phyloP scores from a whole-genome alignment of 805 yeast genomes.

The Tetrapisispora namnaoensis region DNA sequence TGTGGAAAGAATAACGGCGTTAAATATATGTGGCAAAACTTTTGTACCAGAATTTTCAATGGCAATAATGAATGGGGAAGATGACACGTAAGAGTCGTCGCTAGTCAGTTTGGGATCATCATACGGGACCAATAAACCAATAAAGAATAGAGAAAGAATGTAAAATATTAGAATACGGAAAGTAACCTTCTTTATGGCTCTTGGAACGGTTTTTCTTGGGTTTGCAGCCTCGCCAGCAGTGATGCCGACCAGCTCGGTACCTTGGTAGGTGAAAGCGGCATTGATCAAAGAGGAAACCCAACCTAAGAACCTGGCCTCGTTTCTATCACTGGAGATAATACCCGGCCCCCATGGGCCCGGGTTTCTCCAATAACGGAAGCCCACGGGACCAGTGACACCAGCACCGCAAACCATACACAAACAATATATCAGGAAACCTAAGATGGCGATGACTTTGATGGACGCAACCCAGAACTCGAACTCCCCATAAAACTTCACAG shows the following conservation, averaged over 20 bases:
- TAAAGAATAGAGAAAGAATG: constrained; percentile 53
- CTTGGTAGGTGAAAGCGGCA: constrained; percentile 76
- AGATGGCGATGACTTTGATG: constrained; percentile 55
- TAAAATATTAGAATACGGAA: constrained; percentile 58
- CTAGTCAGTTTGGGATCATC: constrained; percentile 44
- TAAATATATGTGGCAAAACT: constrained; percentile 58
- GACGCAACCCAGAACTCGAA: constrained; percentile 67
- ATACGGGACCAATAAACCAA: constrained; percentile 63
- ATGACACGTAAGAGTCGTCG: constrained; percentile 34
- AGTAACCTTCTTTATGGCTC: constrained; percentile 60
- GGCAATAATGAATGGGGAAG: constrained; percentile 69
- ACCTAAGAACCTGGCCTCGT: constrained; percentile 55
- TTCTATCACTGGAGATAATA: constrained; percentile 36
- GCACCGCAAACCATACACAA: constrained; percentile 70
- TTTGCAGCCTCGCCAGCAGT: constrained; percentile 66
- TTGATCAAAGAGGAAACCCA: constrained; percentile 60
- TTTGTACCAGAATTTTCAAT: constrained; percentile 58
- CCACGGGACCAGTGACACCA: constrained; percentile 57
- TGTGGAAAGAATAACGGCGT: constrained; percentile 57
- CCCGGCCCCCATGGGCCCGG: constrained; percentile 74
- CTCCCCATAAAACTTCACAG: constrained; percentile 66
- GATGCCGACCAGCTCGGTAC: constrained; percentile 67
- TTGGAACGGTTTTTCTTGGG: constrained; percentile 62
- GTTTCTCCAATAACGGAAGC: constrained; percentile 72
- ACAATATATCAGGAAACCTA: constrained; percentile 61